phyloP scores from a whole-genome alignment of 257 asterid genomes.

The Solanum piurae region DNA sequence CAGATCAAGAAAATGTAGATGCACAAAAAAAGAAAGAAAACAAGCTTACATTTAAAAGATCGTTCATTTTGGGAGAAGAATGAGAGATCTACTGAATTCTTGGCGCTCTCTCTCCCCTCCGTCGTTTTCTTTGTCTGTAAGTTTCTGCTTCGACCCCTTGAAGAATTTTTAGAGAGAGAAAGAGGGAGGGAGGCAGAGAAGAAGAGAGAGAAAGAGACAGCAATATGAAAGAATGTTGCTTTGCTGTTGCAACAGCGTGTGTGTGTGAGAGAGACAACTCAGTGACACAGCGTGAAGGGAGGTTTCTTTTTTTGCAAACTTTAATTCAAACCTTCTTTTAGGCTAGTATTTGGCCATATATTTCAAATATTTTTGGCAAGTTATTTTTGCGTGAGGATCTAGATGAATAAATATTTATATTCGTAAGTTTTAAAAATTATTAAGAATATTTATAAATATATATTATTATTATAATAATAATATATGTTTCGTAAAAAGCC shows the following conservation, averaged over 20 bases:
- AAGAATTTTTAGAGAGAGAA: not conserved
- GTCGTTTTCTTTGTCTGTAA: not conserved
- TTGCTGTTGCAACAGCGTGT: slow-evolving; percentile 2
- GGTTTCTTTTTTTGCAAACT: not conserved
- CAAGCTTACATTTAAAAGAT: not conserved
- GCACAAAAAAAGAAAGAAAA: not conserved
- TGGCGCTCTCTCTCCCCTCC: not conserved
- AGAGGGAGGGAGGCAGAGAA: not conserved
- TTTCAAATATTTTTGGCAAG: not conserved
- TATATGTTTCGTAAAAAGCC: too few species aligned
- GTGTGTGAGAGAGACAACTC: not conserved
- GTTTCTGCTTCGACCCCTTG: not conserved
- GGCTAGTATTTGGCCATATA: not conserved
- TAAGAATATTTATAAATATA: too few species aligned
- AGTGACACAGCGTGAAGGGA: slow-evolving; percentile 19
- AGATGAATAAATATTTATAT: too few species aligned
- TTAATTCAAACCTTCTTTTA: not conserved
- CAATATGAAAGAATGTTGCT: slow-evolving; percentile 4
- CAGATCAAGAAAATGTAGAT: not conserved
- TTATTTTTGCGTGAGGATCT: too few species aligned
- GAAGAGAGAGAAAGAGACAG: slow-evolving; percentile 1
- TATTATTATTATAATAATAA: too few species aligned
- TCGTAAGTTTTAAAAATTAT: too few species aligned
- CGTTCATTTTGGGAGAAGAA: not conserved
- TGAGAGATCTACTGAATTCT: not conserved